Evolutionary conservation across 2,329 filamentous ascomycete genomes (phyloP).

Genomic region (Arthrobotrys sinensis): DNA sequence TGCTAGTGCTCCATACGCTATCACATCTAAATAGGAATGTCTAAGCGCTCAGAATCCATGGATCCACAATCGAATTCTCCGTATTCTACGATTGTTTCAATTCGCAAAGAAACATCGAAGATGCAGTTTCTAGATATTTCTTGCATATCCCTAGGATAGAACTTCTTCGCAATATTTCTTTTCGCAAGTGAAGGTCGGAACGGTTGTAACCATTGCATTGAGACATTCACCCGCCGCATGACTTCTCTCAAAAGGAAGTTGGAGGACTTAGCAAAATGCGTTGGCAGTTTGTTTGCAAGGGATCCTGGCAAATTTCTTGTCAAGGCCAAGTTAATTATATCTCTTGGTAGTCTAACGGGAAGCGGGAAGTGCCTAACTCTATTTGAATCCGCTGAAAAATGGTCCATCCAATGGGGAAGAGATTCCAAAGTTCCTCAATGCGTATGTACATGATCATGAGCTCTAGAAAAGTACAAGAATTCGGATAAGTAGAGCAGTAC

Average conservation of each 20-base stretch:
- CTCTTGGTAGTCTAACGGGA: not conserved
- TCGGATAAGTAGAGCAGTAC: too few species aligned
- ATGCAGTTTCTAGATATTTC: not conserved
- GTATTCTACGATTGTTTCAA: too few species aligned
- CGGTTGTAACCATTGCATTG: constrained; percentile 9
- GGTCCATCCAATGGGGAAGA: too few species aligned
- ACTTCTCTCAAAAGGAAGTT: constrained; percentile 5
- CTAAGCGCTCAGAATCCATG: not conserved
- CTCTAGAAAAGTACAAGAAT: too few species aligned
- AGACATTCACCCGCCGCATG: not conserved
- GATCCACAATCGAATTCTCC: not conserved
- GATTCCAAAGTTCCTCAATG: too few species aligned
- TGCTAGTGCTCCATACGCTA: too few species aligned
- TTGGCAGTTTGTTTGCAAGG: not conserved
- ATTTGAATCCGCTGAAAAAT: not conserved
- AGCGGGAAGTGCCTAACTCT: not conserved
- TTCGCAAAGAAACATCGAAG: not conserved
- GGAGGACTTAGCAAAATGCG: not conserved
- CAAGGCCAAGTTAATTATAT: not conserved
- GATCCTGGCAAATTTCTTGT: not conserved
- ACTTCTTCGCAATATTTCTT: constrained; percentile 1
- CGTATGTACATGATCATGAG: too few species aligned
- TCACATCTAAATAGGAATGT: not conserved
- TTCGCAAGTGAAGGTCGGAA: constrained; percentile 1
- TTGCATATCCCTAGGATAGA: not conserved